These are phyloP conservation scores for Gomphus bonarii DNA, from an alignment of 1,284 basidiomycete genomes.

Conservation along the genomic window DNA sequence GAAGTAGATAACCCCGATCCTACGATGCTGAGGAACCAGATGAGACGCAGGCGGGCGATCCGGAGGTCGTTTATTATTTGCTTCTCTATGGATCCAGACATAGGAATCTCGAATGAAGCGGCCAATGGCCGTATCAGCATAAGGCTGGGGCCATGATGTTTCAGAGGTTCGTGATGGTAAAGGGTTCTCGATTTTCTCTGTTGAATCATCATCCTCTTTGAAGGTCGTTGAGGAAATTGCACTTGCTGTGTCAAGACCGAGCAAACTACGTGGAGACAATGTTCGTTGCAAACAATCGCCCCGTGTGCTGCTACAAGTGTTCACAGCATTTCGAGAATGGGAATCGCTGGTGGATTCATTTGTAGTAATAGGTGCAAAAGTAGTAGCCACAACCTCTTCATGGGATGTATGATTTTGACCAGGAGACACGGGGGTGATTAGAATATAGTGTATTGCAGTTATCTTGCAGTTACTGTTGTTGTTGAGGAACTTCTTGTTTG, in stretches of 20 bases:
- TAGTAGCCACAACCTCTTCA: background rate
- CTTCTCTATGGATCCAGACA: slow-evolving; percentile 9
- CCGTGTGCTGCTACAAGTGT: background rate
- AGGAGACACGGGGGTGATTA: background rate
- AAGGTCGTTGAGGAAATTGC: background rate
- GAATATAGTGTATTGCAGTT: background rate
- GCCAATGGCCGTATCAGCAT: background rate
- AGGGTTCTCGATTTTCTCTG: background rate
- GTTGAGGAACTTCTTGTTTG: background rate
- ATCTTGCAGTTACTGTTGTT: no score
- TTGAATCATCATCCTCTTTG: background rate
- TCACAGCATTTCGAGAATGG: background rate
- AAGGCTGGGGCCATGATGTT: background rate
- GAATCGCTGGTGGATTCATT: background rate
- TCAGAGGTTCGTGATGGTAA: background rate
- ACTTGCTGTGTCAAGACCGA: background rate
- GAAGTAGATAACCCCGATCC: slow-evolving; percentile 8
- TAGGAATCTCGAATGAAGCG: slow-evolving; percentile 9
- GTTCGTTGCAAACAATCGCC: background rate
- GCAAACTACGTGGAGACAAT: background rate
- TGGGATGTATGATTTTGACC: background rate
- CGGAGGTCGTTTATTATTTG: slow-evolving; percentile 2
- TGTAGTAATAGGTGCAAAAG: background rate
- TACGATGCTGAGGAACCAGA: slow-evolving; percentile 1
- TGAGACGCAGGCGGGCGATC: slow-evolving; percentile 5